A percentile compares a stretch with the other conserved stretches of the same genome.
Conservation (phyloP, 129 eudicot genomes). For the Apium graveolens region DNA sequence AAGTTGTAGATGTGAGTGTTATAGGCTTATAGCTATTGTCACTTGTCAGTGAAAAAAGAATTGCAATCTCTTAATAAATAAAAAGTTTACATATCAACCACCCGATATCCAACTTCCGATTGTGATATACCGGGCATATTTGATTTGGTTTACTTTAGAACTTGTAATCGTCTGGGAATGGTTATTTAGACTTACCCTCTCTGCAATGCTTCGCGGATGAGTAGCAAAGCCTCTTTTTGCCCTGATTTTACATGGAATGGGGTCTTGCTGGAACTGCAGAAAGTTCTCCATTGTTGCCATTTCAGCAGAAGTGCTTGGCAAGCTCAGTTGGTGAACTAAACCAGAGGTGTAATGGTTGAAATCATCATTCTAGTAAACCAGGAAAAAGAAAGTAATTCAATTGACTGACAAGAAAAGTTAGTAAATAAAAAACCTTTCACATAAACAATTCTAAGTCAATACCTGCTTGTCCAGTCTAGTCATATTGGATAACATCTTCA, state of each 20-base stretch:
- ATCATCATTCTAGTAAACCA: constrained; percentile 49
- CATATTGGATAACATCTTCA: constrained; percentile 1
- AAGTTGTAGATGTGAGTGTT: not conserved
- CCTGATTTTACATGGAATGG: constrained; percentile 63
- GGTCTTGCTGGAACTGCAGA: constrained; percentile 62
- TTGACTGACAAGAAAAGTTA: not conserved
- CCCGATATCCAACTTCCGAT: not conserved
- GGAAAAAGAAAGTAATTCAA: not conserved
- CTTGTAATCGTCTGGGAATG: not conserved
- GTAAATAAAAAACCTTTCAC: not conserved
- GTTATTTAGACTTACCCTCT: constrained; percentile 49
- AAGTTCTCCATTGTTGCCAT: constrained; percentile 52
- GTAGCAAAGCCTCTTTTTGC: constrained; percentile 97
- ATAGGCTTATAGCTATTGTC: not conserved
- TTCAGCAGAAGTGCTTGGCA: constrained; percentile 67
- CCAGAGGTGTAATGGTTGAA: constrained; percentile 29
- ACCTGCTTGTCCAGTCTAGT: constrained; percentile 1
- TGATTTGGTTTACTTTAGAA: not conserved
- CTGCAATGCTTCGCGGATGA: constrained; percentile 98
- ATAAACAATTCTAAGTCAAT: not conserved
- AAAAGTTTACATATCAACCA: not conserved
- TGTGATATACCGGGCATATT: not conserved
- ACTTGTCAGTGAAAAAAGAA: not conserved
- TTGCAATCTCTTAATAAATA: not conserved
- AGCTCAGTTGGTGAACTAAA: constrained; percentile 77